Base-by-base conservation (phyloP, 192 early-diverging fungal species). In the Entophlyctis helioformis region DNA sequence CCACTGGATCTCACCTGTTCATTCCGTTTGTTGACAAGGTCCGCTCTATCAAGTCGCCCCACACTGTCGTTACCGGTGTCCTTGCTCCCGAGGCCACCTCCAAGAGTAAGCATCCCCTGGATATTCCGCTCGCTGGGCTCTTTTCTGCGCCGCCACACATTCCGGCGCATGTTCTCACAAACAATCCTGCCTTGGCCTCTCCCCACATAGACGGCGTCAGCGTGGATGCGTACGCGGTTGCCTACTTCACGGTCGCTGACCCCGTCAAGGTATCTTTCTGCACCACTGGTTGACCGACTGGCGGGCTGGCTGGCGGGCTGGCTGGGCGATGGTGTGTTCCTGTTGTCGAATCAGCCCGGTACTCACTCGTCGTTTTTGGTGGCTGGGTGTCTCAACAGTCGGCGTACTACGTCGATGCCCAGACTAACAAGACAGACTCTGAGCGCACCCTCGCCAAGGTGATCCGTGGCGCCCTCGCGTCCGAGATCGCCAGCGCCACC, bases 371-470 rank as follows among this genome's bases (percentile, higher is more conserved):
- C 15, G n/a, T 36, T 13, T 55, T 43, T 35, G 22, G 24, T 16
- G 10, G 53, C 36, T 46, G 42, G 26, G 7, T 24, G 22, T 25
- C 25, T 46, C 32, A 18, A 13, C 26, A 67, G 59, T 73, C 71
- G 58, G 65, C 71, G 11, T 45, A 55, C 45, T 73, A 58, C 50
- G 48, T 65, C 31, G 66, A 69, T 50, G 54, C 66, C 28, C 62
- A 73, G 45, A 69, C 54, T 48, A 67, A 67, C 63, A 48, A 54
- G 42, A 40, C 36, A 39, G 71, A 73, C 56, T 68, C 66, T 57
- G 71, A 73, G 56, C 62, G 66, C 31, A 60, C 66, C 20, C 66
- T 66, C 44, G 71, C 71, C 42, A 68, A 65, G 53, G 38, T 58
- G 26, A 54, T 67, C 21, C 57, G 59, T 32, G 46, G 52, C 35